These are phyloP conservation scores for Plantago ovata DNA, from an alignment of 257 asterid genomes.

Conservation along the genomic window DNA sequence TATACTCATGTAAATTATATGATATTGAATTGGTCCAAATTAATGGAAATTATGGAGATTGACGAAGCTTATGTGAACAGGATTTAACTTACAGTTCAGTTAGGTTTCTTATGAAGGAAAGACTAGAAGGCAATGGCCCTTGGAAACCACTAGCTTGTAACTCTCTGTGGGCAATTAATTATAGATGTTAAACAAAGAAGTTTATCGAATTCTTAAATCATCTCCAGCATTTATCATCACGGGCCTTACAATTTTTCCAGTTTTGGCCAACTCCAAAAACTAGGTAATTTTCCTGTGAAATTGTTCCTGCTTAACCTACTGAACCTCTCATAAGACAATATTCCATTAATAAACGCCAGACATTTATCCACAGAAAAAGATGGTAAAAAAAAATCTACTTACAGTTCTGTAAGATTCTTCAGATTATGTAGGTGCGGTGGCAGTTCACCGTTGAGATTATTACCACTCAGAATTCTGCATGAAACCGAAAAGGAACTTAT, in stretches of 20 bases:
- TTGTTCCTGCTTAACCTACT: conserved; percentile 28
- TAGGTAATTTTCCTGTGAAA: conserved; percentile 50
- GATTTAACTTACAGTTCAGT: conserved; percentile 43
- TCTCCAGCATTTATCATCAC: background rate
- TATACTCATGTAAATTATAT: background rate
- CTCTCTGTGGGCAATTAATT: conserved; percentile 42
- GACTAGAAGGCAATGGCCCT: conserved; percentile 60
- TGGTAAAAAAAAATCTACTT: background rate
- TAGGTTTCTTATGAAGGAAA: conserved; percentile 39
- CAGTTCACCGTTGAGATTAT: conserved; percentile 3
- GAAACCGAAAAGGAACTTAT: background rate
- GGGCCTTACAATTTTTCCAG: conserved; percentile 45
- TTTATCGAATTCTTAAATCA: conserved; percentile 3
- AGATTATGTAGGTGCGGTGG: background rate
- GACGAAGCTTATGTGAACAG: background rate
- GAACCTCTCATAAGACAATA: too few relatives aligned
- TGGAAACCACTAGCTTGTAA: conserved; percentile 51
- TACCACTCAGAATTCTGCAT: background rate
- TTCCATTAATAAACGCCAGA: too few relatives aligned
- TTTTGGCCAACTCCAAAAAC: conserved; percentile 38
- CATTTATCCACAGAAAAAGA: too few relatives aligned
- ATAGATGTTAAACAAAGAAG: conserved; percentile 5
- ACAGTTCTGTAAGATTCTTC: background rate
- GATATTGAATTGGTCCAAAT: background rate
- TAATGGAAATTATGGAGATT: background rate